Base-by-base conservation (phyloP, 495 filamentous ascomycete genomes). In the Choiromyces venosus region DNA sequence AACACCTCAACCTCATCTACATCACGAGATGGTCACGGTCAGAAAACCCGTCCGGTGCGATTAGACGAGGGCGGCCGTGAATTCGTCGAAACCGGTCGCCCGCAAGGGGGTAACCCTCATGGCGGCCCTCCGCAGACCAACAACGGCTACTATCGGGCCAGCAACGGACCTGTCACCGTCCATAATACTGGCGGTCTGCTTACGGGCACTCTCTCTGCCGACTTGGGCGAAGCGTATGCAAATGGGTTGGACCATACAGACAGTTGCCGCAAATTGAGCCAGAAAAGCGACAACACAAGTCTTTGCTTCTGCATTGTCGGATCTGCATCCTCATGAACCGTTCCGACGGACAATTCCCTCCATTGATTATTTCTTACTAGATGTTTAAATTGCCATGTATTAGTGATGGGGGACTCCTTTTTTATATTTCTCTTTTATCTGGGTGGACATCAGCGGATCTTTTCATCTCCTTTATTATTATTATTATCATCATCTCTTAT, bases 91-190 rank as follows among this genome's bases (percentile, higher is more conserved):
- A 79, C 77, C 0, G 73, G 77, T 5, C 64, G 65, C 16, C 52
- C 66, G 16, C 78, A 79, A n/a, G 78, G 78, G 25, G 78, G 78
- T 12, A 79, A 80, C 39, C 78, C 77, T 0, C 70, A 61, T 10
- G 78, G 78, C 37, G 78, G 78, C 14, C 78, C 78, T 5, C 44
- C 5, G 18, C 70, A 52, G 14, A 39, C 71, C 52, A 61, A 39
- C 12, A 37, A 67, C 4, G 78, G 78, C 6, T 80, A 80, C 38
- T 67, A 3, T 33, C 74, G 70, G 4, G 12, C 61, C 0, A 61
- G 56, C 12, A 72, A 6, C 0, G 29, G 46, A 0, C 25, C 66
- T 1, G 42, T 70, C 21, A 75, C 65, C 2, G 52, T 80, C n/a
- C 78, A 80, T 52, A 79, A 80, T 39, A 37, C 69, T 4, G 78